A percentile compares a stretch with the other conserved stretches of the same genome.
Evolutionary conservation across 345 rosid species (phyloP).

Genomic region (Brassica cretica): DNA sequence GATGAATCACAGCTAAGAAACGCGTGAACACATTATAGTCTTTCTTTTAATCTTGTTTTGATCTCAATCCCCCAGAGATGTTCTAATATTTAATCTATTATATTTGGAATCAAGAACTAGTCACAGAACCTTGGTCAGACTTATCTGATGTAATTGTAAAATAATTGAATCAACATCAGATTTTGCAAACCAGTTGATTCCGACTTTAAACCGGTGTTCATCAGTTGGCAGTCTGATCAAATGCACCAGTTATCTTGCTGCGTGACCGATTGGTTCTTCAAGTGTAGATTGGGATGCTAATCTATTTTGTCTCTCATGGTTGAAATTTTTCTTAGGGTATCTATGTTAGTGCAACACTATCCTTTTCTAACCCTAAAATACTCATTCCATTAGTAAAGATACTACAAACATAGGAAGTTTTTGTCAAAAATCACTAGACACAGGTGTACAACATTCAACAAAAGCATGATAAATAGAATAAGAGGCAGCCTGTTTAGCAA

Average conservation of each 20-base stretch:
- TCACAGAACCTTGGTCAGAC: constrained; percentile 55
- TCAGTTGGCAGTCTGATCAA: constrained; percentile 84
- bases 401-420: no score
- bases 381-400: not conserved
- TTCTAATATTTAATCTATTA: no score
- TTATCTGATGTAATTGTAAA: constrained; percentile 51
- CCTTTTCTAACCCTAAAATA: not conserved
- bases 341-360: no score
- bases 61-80: not conserved
- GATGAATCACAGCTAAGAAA: not conserved
- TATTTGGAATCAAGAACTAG: constrained; percentile 33
- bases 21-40: not conserved
- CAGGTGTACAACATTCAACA: no score
- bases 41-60: no score
- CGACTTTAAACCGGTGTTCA: constrained; percentile 85
- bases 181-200: constrained; percentile 84
- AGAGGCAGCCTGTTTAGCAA: not conserved
- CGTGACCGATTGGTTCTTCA: constrained; percentile 46
- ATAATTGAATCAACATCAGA: constrained; percentile 78
- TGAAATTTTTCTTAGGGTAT: not conserved
- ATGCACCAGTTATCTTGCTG: constrained; percentile 83
- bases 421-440: no score
- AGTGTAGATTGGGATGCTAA: no score
- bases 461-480: not conserved
- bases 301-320: not conserved